Conservation (phyloP, 768 basidiomycete species). For the Hortiboletus flavorubellus region DNA sequence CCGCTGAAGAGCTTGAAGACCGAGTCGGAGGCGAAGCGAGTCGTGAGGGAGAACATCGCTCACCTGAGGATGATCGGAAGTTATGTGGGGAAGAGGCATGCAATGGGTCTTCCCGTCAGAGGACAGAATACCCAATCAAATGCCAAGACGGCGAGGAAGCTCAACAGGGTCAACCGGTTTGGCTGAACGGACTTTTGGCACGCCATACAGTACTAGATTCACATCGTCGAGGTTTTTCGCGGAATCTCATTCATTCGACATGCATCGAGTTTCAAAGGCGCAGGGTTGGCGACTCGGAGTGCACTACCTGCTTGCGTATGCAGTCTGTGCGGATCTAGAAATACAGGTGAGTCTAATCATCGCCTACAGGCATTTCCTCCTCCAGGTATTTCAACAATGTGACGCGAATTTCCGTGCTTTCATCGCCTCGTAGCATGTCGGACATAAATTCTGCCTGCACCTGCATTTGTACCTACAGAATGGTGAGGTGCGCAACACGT, state of each 20-base stretch:
- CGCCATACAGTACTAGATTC: slow-evolving; percentile 11
- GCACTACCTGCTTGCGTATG: not conserved
- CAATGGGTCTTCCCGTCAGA: slow-evolving; percentile 89
- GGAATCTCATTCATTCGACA: slow-evolving; percentile 1
- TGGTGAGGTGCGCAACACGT: slow-evolving; percentile 13
- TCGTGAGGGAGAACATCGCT: slow-evolving; percentile 86
- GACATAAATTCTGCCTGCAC: slow-evolving; percentile 87
- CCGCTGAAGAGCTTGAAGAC: slow-evolving; percentile 73
- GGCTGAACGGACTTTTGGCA: slow-evolving; percentile 24
- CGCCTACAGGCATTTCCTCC: slow-evolving; percentile 92
- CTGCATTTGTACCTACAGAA: slow-evolving; percentile 86
- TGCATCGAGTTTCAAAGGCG: not conserved
- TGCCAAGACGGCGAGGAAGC: slow-evolving; percentile 83
- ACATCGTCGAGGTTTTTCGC: not conserved
- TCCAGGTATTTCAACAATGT: slow-evolving; percentile 88
- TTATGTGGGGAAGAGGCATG: slow-evolving; percentile 90
- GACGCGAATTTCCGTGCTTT: slow-evolving; percentile 90
- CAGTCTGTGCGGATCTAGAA: slow-evolving; percentile 5
- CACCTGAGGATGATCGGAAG: slow-evolving; percentile 94
- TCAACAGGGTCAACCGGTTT: slow-evolving; percentile 79
- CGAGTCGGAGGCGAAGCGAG: slow-evolving; percentile 81
- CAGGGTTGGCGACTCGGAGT: not conserved
- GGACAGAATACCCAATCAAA: slow-evolving; percentile 93
- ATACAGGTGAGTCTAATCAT: slow-evolving; percentile 57
- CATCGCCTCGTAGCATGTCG: slow-evolving; percentile 90